Percentiles rank a stretch among this genome's conserved stretches.
phyloP scores from a whole-genome alignment of 2,329 filamentous ascomycete species.

The Colletotrichum simmondsii region DNA sequence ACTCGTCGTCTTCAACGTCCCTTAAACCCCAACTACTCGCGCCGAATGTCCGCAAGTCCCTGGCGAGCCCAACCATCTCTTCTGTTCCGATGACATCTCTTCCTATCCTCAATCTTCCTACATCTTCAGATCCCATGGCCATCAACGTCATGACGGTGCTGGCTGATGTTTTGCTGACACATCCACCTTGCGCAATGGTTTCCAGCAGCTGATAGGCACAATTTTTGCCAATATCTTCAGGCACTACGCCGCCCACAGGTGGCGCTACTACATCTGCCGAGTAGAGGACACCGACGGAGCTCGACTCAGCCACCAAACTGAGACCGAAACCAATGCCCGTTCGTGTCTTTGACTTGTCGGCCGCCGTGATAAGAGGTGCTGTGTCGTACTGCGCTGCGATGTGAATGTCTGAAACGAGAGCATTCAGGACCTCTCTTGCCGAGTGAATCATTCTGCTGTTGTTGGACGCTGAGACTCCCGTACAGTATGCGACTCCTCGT shows the following conservation, averaged over 20 bases:
- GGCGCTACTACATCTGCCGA: slow-evolving; percentile 85
- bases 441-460: slow-evolving; percentile 96
- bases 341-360: slow-evolving; percentile 70
- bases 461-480: slow-evolving; percentile 90
- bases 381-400: slow-evolving; percentile 84
- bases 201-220: slow-evolving; percentile 93
- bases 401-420: slow-evolving; percentile 88
- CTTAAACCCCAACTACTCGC: slow-evolving; percentile 91
- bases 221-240: slow-evolving; percentile 89
- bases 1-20: slow-evolving; percentile 74
- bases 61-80: slow-evolving; percentile 80
- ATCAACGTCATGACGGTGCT: slow-evolving; percentile 86
- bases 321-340: slow-evolving; percentile 93
- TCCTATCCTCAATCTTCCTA: slow-evolving; percentile 85
- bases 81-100: slow-evolving; percentile 85
- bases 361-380: slow-evolving; percentile 65
- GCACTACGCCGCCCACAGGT: slow-evolving; percentile 81
- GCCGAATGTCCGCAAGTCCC: slow-evolving; percentile 90
- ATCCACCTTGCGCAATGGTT: slow-evolving; percentile 83
- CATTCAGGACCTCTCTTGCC: slow-evolving; percentile 87
- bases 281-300: slow-evolving; percentile 81
- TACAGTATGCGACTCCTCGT: slow-evolving; percentile 92
- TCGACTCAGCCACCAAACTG: slow-evolving; percentile 92
- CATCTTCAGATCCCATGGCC: slow-evolving; percentile 98
- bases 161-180: slow-evolving; percentile 77